These are phyloP conservation scores for Castanospermum australe DNA, from an alignment of 306 rosid species.

Conservation along the genomic window DNA sequence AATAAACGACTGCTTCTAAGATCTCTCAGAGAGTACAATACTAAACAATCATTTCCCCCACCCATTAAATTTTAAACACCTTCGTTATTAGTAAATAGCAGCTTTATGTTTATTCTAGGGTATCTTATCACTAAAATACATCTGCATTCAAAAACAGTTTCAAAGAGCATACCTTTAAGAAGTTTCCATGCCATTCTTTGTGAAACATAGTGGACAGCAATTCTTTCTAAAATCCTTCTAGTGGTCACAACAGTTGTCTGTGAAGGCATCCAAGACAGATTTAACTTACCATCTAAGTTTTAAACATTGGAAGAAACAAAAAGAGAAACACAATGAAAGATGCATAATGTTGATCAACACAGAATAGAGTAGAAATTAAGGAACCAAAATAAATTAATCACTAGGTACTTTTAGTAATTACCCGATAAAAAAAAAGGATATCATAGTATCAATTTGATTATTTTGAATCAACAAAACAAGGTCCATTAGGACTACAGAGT, in stretches of 20 bases:
- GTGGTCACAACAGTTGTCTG: constrained; percentile 83
- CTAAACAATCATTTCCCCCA: not conserved
- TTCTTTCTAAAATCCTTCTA: constrained; percentile 77
- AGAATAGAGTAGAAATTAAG: not conserved
- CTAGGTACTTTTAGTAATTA: not conserved
- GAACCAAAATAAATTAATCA: not conserved
- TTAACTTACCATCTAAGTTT: constrained; percentile 14
- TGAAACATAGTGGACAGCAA: constrained; percentile 71
- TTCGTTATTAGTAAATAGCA: not conserved
- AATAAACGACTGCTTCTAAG: not conserved
- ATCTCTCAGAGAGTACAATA: not conserved
- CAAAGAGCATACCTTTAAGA: constrained; percentile 64
- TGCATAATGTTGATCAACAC: not conserved
- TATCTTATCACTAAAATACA: not conserved
- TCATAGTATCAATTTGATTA: not conserved
- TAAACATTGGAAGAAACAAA: not conserved
- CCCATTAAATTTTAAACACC: not conserved
- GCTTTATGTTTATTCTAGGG: constrained; percentile 5
- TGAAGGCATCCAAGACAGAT: constrained; percentile 29
- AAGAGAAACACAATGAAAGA: not conserved
- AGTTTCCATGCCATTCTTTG: constrained; percentile 88
- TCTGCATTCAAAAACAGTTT: not conserved
- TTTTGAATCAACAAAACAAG: not conserved
- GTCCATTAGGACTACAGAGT: not conserved
- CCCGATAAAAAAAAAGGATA: not conserved